Percentiles rank a stretch among this genome's conserved stretches.
Conservation (phyloP, 208 protist species). For the Baffinella frigidus region DNA sequence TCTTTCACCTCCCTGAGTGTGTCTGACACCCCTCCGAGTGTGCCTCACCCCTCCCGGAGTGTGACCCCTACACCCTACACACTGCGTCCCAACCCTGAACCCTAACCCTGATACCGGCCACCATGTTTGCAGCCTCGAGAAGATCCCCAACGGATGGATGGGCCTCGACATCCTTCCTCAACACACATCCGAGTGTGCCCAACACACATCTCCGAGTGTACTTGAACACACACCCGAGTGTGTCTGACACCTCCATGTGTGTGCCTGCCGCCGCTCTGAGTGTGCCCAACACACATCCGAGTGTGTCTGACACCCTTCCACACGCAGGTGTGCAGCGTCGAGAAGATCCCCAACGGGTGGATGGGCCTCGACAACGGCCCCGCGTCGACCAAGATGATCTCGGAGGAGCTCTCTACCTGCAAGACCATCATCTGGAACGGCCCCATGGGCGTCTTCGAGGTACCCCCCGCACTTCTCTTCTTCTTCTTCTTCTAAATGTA, state of each 20-base stretch:
- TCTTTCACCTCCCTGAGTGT: neutral
- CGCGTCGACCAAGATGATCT: constrained; percentile 65
- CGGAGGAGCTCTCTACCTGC: constrained; percentile 14
- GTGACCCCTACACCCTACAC: neutral
- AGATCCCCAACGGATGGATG: constrained; percentile 71
- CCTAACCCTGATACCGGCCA: no score
- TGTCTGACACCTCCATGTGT: neutral
- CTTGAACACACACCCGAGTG: no score
- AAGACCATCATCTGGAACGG: constrained; percentile 72
- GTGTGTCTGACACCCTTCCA: neutral
- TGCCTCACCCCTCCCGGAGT: neutral
- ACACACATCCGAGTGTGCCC: no score
- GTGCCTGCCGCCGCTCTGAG: neutral
- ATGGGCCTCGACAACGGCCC: constrained; percentile 71
- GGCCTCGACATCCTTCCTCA: constrained; percentile 70
- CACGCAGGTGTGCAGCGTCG: neutral
- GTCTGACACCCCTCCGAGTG: neutral
- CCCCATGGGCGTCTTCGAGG: constrained; percentile 72
- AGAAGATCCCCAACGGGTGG: constrained; percentile 68
- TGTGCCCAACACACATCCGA: neutral
- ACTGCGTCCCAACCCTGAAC: no score
- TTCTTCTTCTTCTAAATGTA: no score
- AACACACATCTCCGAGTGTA: no score
- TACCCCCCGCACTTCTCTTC: no score
- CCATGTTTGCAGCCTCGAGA: constrained; percentile 2